Evolutionary conservation across 2,329 filamentous ascomycete genomes (phyloP), one percentile per base, ranked within the genome.

Genomic region (Sphaerulina populicola): DNA sequence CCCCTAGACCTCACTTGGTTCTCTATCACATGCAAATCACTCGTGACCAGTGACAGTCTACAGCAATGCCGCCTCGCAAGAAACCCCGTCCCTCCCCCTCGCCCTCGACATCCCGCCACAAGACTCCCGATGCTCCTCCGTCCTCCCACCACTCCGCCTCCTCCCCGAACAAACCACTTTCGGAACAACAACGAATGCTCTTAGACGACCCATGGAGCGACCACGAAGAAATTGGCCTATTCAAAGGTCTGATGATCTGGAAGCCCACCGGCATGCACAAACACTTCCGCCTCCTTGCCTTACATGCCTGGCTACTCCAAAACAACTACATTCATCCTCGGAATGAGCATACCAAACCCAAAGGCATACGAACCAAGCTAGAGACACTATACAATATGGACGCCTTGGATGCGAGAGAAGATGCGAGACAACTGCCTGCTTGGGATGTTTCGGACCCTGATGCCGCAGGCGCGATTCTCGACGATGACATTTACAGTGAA

Each of bases 251-350:
- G 59, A 90, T 97, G 58, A 80, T 83, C 65, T 95, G 87, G 85
- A 98, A 98, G 67, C 93, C 93, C n/a, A 91, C 91, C 37, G 91
- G 89, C 54, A 86, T 95, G 77, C 89, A 95, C 72, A 94, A 91
- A 67, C 88, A 95, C 69, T 94, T 95, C 66, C 84, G 88, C 54
- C 90, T 96, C 77, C 82, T 95, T 57, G 83, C 88, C 7, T 88
- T 96, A 12, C 65, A 65, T 45, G 52, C 61, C 21, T 64, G 61
- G 54, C 58, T 69, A 10, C 57, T 68, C 33, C 54, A 59, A 5
- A 64, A 66, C 38, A 57, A 58, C 41, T 64, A 68, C 58, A 66
- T 69, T n/a, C 60, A 66, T 29, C 62, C 65, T 4, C 52, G 55
- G 14, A 59, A 57, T 41, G 51, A 51, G 18, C 93, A 98, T 71